Base-by-base conservation (phyloP, 1,139 yeast genomes). In the Pichia sp. region DNA sequence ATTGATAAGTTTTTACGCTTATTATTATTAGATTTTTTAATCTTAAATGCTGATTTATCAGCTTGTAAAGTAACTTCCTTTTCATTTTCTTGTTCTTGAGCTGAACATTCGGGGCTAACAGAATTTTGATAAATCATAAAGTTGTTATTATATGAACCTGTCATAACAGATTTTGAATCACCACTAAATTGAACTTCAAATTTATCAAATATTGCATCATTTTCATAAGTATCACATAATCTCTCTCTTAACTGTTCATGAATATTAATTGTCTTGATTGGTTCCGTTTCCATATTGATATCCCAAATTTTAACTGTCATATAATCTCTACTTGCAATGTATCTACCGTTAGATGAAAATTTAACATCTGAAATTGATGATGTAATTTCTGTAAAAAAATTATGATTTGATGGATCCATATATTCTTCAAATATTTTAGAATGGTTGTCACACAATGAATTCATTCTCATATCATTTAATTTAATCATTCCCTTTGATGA, bases 281-380 rank as follows among this genome's bases (percentile, higher is more conserved):
- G 99, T 69, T 87, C 89, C 60, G 83, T 84, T 70, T 93, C 97
- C 99, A 93, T 95, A 59, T 90, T 90, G 60, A 95, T 80, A 74
- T 95, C 99, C 99, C 99, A 93, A 62, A 95, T 87, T 71, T 93
- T 95, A 47, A 93, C 96, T 13, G 97, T 88, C 88, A 95, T 83
- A 69, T 93, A 95, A 73, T 95, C 99, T 68, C 99, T 83, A 45
- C 96, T 83, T 19, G 93, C 96, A 68, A 95, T 88, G 70, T 93
- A 90, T 64, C 95, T 79, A 49, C 99, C 99, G 69, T 93, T 91
- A 55, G 84, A 80, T 62, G 95, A 84, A 69, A 93, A 95, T 67
- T 91, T 87, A 54, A 91, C 96, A 73, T 95, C 99, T 28, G 95
- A 84, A 58, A 95, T 95, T 47, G 95, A 85, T 41, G 96, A 84